Percentiles rank a stretch among this genome's conserved stretches.
Conservation (phyloP, 345 rosid species). For the Ricinus communis region DNA sequence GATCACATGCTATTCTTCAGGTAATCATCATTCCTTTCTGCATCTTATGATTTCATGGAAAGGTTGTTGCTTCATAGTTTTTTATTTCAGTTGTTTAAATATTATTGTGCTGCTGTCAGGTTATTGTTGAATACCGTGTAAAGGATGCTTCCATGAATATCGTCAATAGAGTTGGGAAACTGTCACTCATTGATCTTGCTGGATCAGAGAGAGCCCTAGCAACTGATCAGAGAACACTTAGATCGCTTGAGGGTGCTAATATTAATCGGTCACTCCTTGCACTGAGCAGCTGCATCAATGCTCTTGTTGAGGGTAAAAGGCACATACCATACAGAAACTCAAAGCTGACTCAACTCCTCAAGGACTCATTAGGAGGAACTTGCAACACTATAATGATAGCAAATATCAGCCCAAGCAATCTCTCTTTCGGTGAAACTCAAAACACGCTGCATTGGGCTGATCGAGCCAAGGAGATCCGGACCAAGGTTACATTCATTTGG, state of each 20-base stretch:
- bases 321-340: constrained; percentile 92
- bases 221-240: constrained; percentile 83
- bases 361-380: constrained; percentile 86
- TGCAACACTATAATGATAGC: constrained; percentile 98
- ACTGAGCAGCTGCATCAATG: constrained; percentile 88
- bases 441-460: constrained; percentile 98
- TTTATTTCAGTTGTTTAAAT: background rate
- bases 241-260: constrained; percentile 94
- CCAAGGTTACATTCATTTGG: constrained; percentile 41
- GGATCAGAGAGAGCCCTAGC: constrained; percentile 99
- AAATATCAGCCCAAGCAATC: constrained; percentile 87
- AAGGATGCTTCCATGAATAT: constrained; percentile 70
- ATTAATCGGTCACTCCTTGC: constrained; percentile 93
- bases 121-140: constrained; percentile 67
- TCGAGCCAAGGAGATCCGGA: constrained; percentile 82
- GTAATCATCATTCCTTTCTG: constrained; percentile 25
- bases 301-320: constrained; percentile 95
- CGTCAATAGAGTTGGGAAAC: constrained; percentile 66
- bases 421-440: constrained; percentile 86
- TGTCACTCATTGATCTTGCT: constrained; percentile 92
- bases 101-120: constrained; percentile 39
- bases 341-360: constrained; percentile 93
- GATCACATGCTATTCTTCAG: constrained; percentile 97
- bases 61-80: background rate
- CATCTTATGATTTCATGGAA: background rate